These are phyloP conservation scores for Diaporthe longicolla DNA, from an alignment of 2,329 filamentous ascomycete genomes.

Conservation along the genomic window DNA sequence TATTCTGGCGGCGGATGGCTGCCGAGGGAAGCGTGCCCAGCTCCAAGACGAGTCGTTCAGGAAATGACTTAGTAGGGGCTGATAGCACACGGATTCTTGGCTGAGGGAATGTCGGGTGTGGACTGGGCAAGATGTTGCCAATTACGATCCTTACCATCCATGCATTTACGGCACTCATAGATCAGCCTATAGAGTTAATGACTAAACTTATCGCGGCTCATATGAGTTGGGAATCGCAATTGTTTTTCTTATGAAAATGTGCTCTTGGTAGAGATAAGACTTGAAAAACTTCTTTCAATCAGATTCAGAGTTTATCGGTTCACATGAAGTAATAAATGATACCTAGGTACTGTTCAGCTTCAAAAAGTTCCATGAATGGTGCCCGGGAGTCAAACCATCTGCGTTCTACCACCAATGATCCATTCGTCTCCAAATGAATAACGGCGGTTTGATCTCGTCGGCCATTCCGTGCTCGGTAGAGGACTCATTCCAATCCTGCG, in stretches of 20 bases:
- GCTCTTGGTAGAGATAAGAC: neutral
- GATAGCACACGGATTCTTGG: too few species aligned
- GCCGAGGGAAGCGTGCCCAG: neutral
- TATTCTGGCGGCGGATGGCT: accelerated
- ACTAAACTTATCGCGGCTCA: neutral
- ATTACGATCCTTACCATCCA: conserved; percentile 5
- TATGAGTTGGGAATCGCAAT: neutral
- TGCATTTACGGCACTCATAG: neutral
- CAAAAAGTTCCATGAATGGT: too few species aligned
- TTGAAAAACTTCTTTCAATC: neutral
- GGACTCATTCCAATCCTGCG: neutral
- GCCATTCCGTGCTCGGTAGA: neutral
- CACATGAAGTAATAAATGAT: too few species aligned
- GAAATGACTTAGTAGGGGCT: neutral
- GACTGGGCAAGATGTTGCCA: conserved; percentile 15
- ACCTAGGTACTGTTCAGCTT: too few species aligned
- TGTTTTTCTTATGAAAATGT: too few species aligned
- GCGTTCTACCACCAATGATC: too few species aligned
- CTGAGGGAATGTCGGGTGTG: too few species aligned
- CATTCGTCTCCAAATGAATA: too few species aligned
- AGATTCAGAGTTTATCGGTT: too few species aligned
- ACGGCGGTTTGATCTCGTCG: neutral
- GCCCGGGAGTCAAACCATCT: too few species aligned
- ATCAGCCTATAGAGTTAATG: conserved; percentile 4
- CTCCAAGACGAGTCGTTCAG: neutral